These are phyloP conservation scores for Talaromyces borbonicus DNA, from an alignment of 495 filamentous ascomycete genomes.

Conservation along the genomic window DNA sequence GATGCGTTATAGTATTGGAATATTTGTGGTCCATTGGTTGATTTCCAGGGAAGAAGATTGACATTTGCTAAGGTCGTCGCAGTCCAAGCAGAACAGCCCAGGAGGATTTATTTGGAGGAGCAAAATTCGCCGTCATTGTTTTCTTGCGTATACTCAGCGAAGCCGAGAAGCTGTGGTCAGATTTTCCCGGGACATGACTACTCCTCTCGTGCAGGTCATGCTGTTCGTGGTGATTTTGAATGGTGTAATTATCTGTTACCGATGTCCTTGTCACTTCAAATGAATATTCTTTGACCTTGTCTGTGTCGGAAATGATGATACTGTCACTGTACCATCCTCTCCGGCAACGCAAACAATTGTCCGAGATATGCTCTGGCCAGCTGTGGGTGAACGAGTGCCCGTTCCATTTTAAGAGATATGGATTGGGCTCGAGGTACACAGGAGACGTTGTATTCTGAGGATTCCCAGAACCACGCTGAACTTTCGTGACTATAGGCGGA, in stretches of 20 bases:
- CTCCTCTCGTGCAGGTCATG: neutral
- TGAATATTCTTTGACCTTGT: neutral
- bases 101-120: neutral
- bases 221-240: neutral
- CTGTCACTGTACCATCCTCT: constrained; percentile 2
- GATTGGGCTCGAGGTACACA: constrained; percentile 16
- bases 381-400: constrained; percentile 19
- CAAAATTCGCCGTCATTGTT: neutral
- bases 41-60: too few relatives aligned
- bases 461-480: too few relatives aligned
- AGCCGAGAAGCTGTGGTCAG: neutral
- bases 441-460: too few relatives aligned
- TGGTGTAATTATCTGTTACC: neutral
- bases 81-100: neutral
- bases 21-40: too few relatives aligned
- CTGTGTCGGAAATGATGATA: neutral
- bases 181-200: neutral
- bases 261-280: neutral
- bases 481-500: neutral
- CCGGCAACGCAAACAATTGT: constrained; percentile 14
- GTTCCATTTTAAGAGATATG: constrained; percentile 11
- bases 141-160: neutral
- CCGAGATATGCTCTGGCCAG: constrained; percentile 11
- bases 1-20: too few relatives aligned
- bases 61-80: neutral